Conservation (phyloP, 1,284 basidiomycete genomes). For the Ceratobasidium sp. region DNA sequence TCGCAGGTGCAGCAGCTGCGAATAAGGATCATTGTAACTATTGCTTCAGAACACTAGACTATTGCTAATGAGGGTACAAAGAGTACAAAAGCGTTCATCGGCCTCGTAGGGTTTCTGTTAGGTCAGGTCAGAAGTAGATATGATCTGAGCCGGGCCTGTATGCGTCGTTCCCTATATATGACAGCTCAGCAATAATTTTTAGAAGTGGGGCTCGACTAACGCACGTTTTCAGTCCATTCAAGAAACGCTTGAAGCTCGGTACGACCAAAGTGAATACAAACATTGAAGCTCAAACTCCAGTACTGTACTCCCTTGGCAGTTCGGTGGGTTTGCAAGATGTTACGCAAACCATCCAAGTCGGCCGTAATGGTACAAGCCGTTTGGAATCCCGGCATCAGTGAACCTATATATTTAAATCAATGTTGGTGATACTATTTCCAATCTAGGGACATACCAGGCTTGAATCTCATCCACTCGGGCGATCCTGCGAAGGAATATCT, state of each 20-base stretch:
- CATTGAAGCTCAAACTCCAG: slow-evolving; percentile 45
- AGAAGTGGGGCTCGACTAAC: not conserved
- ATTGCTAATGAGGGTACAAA: too few species aligned
- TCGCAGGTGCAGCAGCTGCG: too few species aligned
- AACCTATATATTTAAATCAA: not conserved
- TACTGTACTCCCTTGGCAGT: not conserved
- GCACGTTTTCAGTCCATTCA: slow-evolving; percentile 45
- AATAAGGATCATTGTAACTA: too few species aligned
- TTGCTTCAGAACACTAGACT: too few species aligned
- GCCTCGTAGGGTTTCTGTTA: too few species aligned
- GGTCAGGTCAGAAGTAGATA: not conserved
- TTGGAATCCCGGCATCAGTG: slow-evolving; percentile 32
- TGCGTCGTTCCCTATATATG: slow-evolving; percentile 1
- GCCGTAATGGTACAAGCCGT: slow-evolving; percentile 11
- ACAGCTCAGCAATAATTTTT: not conserved
- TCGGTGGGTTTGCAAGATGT: slow-evolving; percentile 5
- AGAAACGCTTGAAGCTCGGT: slow-evolving; percentile 45
- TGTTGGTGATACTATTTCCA: not conserved
- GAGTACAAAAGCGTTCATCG: too few species aligned
- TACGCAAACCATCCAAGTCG: not conserved
- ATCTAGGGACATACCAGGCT: slow-evolving; percentile 10
- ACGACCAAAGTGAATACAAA: slow-evolving; percentile 45
- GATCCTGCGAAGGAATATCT: not conserved
- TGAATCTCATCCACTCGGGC: slow-evolving; percentile 32
- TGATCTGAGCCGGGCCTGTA: slow-evolving; percentile 20